These are phyloP conservation scores for Monilinia fructigena DNA, from an alignment of 2,329 filamentous ascomycete genomes.

Conservation along the genomic window DNA sequence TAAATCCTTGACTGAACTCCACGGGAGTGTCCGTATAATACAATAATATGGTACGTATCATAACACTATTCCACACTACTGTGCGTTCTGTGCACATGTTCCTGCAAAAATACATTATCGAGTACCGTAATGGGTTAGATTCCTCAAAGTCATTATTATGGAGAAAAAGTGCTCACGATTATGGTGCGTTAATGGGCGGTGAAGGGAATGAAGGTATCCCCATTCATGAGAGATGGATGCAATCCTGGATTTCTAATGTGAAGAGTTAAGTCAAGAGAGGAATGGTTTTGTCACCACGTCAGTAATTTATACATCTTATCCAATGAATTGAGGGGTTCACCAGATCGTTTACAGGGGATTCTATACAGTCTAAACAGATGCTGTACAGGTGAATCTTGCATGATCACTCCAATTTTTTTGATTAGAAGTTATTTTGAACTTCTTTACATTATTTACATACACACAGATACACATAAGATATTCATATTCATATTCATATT, in stretches of 20 bases:
- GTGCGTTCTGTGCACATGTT: slow-evolving; percentile 12
- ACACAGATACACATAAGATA: too few species aligned
- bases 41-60: background rate
- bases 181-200: slow-evolving; percentile 2
- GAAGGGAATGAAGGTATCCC: background rate
- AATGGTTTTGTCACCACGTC: slow-evolving; percentile 14
- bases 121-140: background rate
- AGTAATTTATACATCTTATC: background rate
- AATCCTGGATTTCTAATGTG: too few species aligned
- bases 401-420: slow-evolving; percentile 11
- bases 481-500: background rate
- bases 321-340: slow-evolving; percentile 15
- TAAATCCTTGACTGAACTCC: background rate
- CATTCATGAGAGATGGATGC: background rate
- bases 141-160: background rate
- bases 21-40: background rate
- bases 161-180: slow-evolving; percentile 1
- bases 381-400: slow-evolving; percentile 6
- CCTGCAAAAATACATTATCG: slow-evolving; percentile 16
- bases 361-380: slow-evolving; percentile 6
- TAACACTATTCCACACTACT: slow-evolving; percentile 1
- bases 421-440: slow-evolving; percentile 3
- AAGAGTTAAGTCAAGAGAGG: slow-evolving; percentile 5
- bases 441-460: slow-evolving; percentile 1
- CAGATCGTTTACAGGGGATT: slow-evolving; percentile 6